Evolutionary conservation across 306 rosid genomes (phyloP), one percentile per base, ranked within the genome.

Genomic region (Dalbergia cultrata): DNA sequence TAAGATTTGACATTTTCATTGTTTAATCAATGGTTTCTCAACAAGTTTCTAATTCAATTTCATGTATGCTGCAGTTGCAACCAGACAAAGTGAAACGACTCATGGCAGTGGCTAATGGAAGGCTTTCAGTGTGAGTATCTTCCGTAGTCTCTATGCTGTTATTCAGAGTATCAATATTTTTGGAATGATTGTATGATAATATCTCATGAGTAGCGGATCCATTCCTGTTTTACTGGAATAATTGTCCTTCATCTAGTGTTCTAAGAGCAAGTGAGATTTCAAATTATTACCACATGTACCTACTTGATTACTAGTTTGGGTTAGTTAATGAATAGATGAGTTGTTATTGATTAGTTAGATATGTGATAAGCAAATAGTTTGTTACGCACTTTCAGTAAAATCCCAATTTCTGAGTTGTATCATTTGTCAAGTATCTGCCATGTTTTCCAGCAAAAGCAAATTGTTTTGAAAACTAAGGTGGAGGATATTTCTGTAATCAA

Each of bases 21-120:
- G 49, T 8, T 74, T 22, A 68, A 65, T 4, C 77, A 57, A 1
- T 66, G 11, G 1, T 57, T 37, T 76, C 45, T 69, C 62, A 35
- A 6, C 70, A 21, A 52, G 61, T 54, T 74, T 64, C 79, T 72
- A 9, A 86, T 81, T 39, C 59, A 47, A 34, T 75, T 80, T 57
- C 53, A 9, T 86, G 72, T 81, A 47, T 67, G 7, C 58, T 82
- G 87, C 88, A 92, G 94, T 89, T 95, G 92, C 99, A 93, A 80
- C 99, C 98, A 8, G 93, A 93, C 79, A 95, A 95, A 80, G 97
- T 95, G 70, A 91, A 86, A 85, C 90, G 94, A 77, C 60, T 66
- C 72, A 88, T 95, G 94, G 34, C 81, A 8, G 89, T 87, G 17
- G 87, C 97, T 41, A 61, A 87, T 64, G 94, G 94, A 81, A 93